phyloP scores from a whole-genome alignment of 306 rosid genomes.

The Rubus idaeus region DNA sequence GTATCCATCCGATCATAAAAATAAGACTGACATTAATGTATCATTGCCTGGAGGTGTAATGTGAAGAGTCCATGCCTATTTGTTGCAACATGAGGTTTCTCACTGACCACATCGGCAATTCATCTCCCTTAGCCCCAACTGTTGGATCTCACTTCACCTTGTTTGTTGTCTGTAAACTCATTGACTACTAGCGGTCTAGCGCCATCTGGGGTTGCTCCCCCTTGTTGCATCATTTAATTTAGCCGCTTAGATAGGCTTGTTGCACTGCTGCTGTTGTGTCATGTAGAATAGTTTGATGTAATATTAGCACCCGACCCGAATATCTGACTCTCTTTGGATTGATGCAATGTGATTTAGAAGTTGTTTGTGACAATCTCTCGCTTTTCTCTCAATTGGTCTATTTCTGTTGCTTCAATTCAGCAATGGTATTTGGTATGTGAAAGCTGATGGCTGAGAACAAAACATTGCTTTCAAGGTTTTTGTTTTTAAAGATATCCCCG shows the following conservation, averaged over 20 bases:
- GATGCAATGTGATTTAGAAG: constrained; percentile 37
- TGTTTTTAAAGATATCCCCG: background rate
- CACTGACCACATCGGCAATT: constrained; percentile 41
- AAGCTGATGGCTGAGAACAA: background rate
- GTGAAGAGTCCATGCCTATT: background rate
- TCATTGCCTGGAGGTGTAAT: constrained; percentile 60
- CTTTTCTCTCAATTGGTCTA: background rate
- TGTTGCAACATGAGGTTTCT: constrained; percentile 27
- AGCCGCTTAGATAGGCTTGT: constrained; percentile 42
- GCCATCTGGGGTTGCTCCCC: constrained; percentile 19
- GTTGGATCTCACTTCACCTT: constrained; percentile 23
- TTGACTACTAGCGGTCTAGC: constrained; percentile 23
- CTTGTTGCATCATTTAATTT: constrained; percentile 35
- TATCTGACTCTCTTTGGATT: constrained; percentile 35
- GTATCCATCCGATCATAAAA: constrained; percentile 51
- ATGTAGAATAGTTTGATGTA: constrained; percentile 51
- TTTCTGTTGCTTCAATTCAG: constrained; percentile 3
- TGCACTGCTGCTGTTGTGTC: constrained; percentile 35
- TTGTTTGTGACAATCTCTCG: constrained; percentile 10
- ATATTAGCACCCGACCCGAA: constrained; percentile 31
- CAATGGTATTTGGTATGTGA: background rate
- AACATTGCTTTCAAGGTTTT: background rate
- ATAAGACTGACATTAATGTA: constrained; percentile 67
- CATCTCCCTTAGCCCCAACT: constrained; percentile 30
- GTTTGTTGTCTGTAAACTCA: constrained; percentile 48